These are phyloP conservation scores for Fusarium citri DNA, from an alignment of 2,329 filamentous ascomycete species.

Conservation along the genomic window DNA sequence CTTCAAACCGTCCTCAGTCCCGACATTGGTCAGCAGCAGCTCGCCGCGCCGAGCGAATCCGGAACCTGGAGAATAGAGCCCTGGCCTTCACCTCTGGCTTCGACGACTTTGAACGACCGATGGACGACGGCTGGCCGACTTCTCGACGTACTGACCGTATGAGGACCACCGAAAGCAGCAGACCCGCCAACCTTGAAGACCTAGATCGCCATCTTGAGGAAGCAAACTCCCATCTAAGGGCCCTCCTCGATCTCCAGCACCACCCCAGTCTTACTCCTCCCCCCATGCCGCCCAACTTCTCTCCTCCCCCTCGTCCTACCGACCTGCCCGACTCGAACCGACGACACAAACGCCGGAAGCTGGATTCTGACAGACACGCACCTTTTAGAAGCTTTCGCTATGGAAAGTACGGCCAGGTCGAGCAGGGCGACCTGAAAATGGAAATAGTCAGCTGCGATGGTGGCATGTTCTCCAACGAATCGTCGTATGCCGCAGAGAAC, in stretches of 20 bases:
- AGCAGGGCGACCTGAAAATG: slow-evolving; percentile 84
- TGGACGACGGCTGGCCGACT: slow-evolving; percentile 46
- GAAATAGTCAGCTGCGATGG: slow-evolving; percentile 92
- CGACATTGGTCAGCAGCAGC: slow-evolving; percentile 46
- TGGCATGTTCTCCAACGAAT: slow-evolving; percentile 74
- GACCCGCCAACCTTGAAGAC: slow-evolving; percentile 51
- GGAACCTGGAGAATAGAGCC: slow-evolving; percentile 48
- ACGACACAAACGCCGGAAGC: slow-evolving; percentile 74
- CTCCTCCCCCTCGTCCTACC: slow-evolving; percentile 51
- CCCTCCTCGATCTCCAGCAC: slow-evolving; percentile 56
- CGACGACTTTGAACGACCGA: slow-evolving; percentile 46
- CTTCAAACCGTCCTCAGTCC: slow-evolving; percentile 37
- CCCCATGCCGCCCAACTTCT: slow-evolving; percentile 49
- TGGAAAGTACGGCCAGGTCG: slow-evolving; percentile 87
- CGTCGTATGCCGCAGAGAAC: slow-evolving; percentile 78
- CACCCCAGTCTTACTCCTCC: slow-evolving; percentile 47
- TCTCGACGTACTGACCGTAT: slow-evolving; percentile 44
- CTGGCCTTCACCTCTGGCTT: slow-evolving; percentile 32
- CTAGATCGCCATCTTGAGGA: slow-evolving; percentile 56
- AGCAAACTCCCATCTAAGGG: slow-evolving; percentile 58
- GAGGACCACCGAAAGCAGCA: slow-evolving; percentile 41
- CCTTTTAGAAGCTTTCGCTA: slow-evolving; percentile 76
- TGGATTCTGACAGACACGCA: slow-evolving; percentile 71
- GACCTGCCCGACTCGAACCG: slow-evolving; percentile 62
- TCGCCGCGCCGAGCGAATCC: slow-evolving; percentile 53